A percentile compares a stretch with the other conserved stretches of the same genome.
These are phyloP conservation scores for Isabelozyma pseudorhagii DNA, from an alignment of 805 yeast genomes.

Conservation along the genomic window DNA sequence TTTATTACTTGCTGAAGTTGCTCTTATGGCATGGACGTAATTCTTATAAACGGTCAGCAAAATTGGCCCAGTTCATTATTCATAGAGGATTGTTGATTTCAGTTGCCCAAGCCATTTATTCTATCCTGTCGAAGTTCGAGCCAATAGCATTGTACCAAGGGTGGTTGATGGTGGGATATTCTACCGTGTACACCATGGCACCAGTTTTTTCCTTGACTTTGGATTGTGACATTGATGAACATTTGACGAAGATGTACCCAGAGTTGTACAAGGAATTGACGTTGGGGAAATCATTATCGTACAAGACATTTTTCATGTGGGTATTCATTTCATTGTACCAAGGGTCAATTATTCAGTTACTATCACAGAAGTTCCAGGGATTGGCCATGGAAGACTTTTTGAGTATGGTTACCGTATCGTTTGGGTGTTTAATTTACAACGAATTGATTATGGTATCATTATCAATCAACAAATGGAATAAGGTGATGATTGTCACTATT, in stretches of 20 bases:
- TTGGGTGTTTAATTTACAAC: conserved; percentile 73
- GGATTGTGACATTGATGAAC: conserved; percentile 88
- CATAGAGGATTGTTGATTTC: conserved; percentile 94
- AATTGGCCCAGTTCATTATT: conserved; percentile 91
- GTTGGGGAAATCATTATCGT: conserved; percentile 81
- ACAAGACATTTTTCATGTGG: conserved; percentile 89
- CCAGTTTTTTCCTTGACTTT: conserved; percentile 93
- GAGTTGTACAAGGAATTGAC: conserved; percentile 92
- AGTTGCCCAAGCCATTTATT: conserved; percentile 91
- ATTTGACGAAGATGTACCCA: conserved; percentile 85
- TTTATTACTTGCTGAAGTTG: conserved; percentile 81
- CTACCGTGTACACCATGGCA: conserved; percentile 96
- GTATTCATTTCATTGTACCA: conserved; percentile 85
- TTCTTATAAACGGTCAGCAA: conserved; percentile 93
- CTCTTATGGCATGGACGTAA: conserved; percentile 98
- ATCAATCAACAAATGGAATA: conserved; percentile 90
- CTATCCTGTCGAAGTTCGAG: conserved; percentile 81
- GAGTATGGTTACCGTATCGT: conserved; percentile 82
- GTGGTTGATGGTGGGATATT: conserved; percentile 97
- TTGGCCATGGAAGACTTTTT: conserved; percentile 51
- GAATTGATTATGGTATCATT: conserved; percentile 92
- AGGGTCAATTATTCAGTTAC: conserved; percentile 79
- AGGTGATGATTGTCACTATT: conserved; percentile 69
- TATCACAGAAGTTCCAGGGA: conserved; percentile 76
- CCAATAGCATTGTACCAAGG: conserved; percentile 95